These are phyloP conservation scores for Lasiosphaeris hirsuta DNA, from an alignment of 495 filamentous ascomycete genomes.

Conservation along the genomic window DNA sequence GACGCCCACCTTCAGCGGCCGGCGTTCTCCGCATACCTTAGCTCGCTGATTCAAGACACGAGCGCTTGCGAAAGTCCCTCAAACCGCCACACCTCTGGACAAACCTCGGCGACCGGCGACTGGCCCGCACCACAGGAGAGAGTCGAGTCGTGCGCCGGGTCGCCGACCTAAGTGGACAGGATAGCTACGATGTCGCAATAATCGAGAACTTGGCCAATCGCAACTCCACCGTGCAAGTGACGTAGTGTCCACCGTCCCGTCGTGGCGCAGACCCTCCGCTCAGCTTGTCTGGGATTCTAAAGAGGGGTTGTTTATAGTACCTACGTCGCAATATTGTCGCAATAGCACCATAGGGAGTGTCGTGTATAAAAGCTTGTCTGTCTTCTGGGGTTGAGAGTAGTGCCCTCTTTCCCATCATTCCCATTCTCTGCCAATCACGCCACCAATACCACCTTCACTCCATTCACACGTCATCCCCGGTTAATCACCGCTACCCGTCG, in stretches of 20 bases:
- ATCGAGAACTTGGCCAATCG: background rate
- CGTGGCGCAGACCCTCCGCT: background rate
- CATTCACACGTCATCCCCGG: no score
- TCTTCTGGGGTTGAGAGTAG: background rate
- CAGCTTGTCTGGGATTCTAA: constrained; percentile 6
- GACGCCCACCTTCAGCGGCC: background rate
- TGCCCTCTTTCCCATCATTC: background rate
- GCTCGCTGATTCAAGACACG: background rate
- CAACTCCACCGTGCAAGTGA: background rate
- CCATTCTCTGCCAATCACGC: background rate
- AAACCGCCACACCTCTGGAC: background rate
- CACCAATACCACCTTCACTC: background rate
- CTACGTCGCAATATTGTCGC: no score
- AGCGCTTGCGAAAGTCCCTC: background rate
- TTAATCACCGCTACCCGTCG: background rate
- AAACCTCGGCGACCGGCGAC: background rate
- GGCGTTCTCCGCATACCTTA: background rate
- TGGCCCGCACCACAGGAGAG: background rate
- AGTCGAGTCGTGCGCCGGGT: background rate
- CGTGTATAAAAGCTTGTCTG: background rate
- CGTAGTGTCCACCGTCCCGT: background rate
- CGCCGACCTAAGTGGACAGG: background rate
- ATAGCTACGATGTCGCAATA: background rate
- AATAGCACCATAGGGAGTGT: background rate
- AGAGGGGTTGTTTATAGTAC: background rate